phyloP scores from a whole-genome alignment of 179 eudicot species.

The Carnegiea gigantea region DNA sequence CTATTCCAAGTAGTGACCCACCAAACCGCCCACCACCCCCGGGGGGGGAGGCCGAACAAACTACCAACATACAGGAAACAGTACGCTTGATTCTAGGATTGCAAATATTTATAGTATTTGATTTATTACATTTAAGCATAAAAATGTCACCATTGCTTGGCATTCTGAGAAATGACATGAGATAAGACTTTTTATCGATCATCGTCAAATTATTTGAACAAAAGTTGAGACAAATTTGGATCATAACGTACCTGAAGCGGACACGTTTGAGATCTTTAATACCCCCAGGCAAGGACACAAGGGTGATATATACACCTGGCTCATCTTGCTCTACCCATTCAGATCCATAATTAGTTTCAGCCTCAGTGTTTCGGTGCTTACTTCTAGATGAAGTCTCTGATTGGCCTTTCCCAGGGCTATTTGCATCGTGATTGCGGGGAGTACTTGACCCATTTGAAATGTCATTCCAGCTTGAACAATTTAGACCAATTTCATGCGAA shows the following conservation, averaged over 20 bases:
- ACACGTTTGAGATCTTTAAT: slow-evolving; percentile 65
- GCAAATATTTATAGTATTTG: background rate
- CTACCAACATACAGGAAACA: too few relatives aligned
- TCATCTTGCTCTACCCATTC: slow-evolving; percentile 83
- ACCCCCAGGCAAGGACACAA: slow-evolving; percentile 48
- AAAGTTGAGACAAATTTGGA: background rate
- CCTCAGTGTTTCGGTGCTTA: slow-evolving; percentile 34
- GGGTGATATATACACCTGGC: slow-evolving; percentile 70
- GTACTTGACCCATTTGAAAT: slow-evolving; percentile 32
- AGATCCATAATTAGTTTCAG: slow-evolving; percentile 33
- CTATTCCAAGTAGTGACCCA: too few relatives aligned
- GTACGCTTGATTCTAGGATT: background rate
- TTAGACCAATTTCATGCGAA: slow-evolving; percentile 31
- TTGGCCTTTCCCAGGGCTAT: slow-evolving; percentile 25
- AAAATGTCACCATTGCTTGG: background rate
- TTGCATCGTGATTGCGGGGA: slow-evolving; percentile 24
- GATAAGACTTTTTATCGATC: background rate
- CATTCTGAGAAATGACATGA: background rate
- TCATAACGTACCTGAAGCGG: slow-evolving; percentile 61
- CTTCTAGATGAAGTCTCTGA: slow-evolving; percentile 31
- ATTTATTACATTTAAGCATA: background rate
- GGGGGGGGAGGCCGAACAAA: background rate
- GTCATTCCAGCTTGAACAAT: slow-evolving; percentile 27
- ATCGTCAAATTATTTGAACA: background rate
- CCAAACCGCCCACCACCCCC: too few relatives aligned